Base-by-base conservation (phyloP, 352 stramenopile genomes). In the Pythium chondricola region DNA sequence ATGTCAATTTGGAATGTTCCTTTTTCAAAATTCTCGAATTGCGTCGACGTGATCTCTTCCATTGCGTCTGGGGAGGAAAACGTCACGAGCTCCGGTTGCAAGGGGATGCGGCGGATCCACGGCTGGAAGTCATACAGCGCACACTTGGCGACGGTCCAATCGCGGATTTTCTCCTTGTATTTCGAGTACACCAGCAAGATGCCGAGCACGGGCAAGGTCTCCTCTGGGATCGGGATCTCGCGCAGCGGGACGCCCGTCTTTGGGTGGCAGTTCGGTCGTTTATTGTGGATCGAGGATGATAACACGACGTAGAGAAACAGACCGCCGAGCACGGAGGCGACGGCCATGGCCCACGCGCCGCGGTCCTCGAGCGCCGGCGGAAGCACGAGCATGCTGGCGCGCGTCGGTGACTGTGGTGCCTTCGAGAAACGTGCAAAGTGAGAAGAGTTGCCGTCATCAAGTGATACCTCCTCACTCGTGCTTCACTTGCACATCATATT, bases 21-120 rank as follows among this genome's bases (percentile, higher is more conserved):
- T 25, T 75, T 75, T 22, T 56, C 40, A 39, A 71, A 75, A 31
- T 57, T 49, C 13, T 67, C 48, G 29, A 72, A 67, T 44, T 75
- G 65, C 31, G 58, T 75, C 47, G 52, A 60, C n/a, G n/a, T n/a
- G n/a, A n/a, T n/a, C n/a, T n/a, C n/a, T 18, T 71, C 65, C 8
- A 69, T 59, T 1, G 30, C 30, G 24, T 72, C 52, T 2, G 58
- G 55, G 4, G 36, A 33, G 24, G 43, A 47, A 13, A 70, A 48
- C 18, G 64, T 39, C 50, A 72, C 44, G 16, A 61, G 44, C 11
- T 54, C 48, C 7, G 53, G 43, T 11, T 39, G 27, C 1, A 62
- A 62, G 4, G 58, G 31, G 9, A 57, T 55, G 17, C 36, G 35
- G 26, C 70, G 39, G 20, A 46, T 7, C 58, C 62, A 75, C 21